Evolutionary conservation across 2,329 filamentous ascomycete genomes (phyloP).

Genomic region (Dactylellina parvicollis): DNA sequence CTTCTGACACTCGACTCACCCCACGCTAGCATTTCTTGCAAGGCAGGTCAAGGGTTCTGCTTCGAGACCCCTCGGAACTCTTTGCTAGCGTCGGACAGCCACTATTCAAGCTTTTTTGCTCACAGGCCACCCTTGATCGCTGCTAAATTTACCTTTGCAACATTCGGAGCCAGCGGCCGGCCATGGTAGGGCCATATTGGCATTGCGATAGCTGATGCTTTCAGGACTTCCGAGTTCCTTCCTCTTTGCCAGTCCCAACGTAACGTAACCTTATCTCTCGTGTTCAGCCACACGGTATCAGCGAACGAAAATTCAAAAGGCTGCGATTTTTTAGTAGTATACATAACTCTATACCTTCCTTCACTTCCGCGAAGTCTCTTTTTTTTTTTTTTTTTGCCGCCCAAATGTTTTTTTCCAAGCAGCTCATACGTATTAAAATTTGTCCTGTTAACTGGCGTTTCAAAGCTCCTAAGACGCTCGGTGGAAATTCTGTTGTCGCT

Average conservation of each 20-base stretch:
- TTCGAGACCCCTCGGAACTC: conserved; percentile 30
- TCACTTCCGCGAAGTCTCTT: background rate
- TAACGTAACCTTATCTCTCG: conserved; percentile 40
- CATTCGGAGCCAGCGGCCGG: conserved; percentile 28
- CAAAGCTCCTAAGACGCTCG: conserved; percentile 5
- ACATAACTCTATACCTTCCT: conserved; percentile 12
- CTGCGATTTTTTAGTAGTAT: background rate
- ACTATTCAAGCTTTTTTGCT: conserved; percentile 45
- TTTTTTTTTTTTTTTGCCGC: background rate
- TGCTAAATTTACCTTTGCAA: conserved; percentile 48
- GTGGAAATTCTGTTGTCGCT: background rate
- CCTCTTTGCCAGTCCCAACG: conserved; percentile 17
- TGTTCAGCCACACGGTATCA: conserved; percentile 39
- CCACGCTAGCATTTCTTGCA: conserved; percentile 29
- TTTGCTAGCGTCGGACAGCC: conserved; percentile 30
- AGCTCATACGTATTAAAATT: background rate
- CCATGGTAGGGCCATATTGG: background rate
- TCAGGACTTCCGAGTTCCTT: conserved; percentile 30
- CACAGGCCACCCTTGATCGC: conserved; percentile 29
- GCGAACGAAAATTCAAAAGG: too few species aligned
- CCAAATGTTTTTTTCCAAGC: conserved; percentile 10
- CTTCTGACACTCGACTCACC: conserved; percentile 28
- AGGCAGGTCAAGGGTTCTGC: conserved; percentile 14
- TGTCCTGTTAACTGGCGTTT: conserved; percentile 1
- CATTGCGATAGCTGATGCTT: conserved; percentile 37